phyloP scores from a whole-genome alignment of 1,284 basidiomycete species.

The Xerocomus minutiporus region DNA sequence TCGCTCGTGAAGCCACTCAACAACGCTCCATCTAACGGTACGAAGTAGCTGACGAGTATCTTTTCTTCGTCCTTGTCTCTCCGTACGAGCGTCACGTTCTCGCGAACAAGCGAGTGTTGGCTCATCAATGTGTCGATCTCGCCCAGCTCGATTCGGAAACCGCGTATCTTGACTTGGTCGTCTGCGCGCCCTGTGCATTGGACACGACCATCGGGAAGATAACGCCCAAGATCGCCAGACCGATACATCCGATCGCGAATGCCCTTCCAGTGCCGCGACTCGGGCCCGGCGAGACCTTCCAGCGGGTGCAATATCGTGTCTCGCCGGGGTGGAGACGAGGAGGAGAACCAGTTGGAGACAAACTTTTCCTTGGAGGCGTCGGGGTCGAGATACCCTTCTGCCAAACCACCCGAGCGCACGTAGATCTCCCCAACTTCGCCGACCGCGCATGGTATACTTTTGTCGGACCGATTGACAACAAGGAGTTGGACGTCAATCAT shows the following conservation, averaged over 20 bases:
- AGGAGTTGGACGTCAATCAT: conserved; percentile 98
- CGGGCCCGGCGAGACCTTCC: conserved; percentile 57
- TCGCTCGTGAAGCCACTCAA: conserved; percentile 77
- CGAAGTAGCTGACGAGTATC: conserved; percentile 97
- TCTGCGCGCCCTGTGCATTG: conserved; percentile 98
- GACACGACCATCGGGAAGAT: conserved; percentile 89
- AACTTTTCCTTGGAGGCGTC: conserved; percentile 89
- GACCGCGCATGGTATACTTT: conserved; percentile 84
- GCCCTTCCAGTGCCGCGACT: conserved; percentile 89
- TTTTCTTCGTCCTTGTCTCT: conserved; percentile 99
- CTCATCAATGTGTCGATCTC: conserved; percentile 98
- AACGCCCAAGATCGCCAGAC: conserved; percentile 94
- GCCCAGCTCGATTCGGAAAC: conserved; percentile 97
- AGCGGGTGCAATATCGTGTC: conserved; percentile 71
- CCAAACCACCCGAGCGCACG: conserved; percentile 92
- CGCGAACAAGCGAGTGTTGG: conserved; percentile 88
- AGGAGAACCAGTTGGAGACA: conserved; percentile 87
- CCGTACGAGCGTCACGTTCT: conserved; percentile 96
- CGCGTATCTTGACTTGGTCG: conserved; percentile 99
- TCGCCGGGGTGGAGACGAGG: conserved; percentile 44
- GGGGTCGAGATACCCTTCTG: conserved; percentile 91
- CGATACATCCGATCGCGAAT: conserved; percentile 97
- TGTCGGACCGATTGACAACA: conserved; percentile 92
- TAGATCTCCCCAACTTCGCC: conserved; percentile 99
- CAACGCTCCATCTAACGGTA: conserved; percentile 75